Evolutionary conservation across 257 asterid species (phyloP).

Genomic region (Leptodermis oblonga): DNA sequence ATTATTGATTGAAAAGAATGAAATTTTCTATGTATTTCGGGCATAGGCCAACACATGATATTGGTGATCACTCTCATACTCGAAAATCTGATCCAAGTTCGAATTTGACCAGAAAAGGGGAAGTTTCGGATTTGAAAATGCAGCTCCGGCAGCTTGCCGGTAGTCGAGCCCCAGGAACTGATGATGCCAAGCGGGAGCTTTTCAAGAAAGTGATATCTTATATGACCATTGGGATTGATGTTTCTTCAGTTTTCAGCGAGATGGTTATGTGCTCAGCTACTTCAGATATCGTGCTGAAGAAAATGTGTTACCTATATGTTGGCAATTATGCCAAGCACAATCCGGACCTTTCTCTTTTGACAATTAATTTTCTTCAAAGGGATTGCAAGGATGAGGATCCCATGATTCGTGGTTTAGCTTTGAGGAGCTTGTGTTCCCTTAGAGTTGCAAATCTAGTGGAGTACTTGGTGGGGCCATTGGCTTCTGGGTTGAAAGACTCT

Average conservation of each 20-base stretch:
- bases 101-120: conserved; percentile 70
- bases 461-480: conserved; percentile 92
- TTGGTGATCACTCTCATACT: conserved; percentile 8
- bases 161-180: conserved; percentile 90
- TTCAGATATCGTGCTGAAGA: conserved; percentile 91
- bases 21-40: conserved; percentile 9
- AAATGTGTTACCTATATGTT: conserved; percentile 94
- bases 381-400: conserved; percentile 99
- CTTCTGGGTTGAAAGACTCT: conserved; percentile 84
- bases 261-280: conserved; percentile 99
- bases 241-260: conserved; percentile 91
- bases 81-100: conserved; percentile 21
- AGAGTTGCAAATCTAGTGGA: conserved; percentile 96
- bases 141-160: conserved; percentile 98
- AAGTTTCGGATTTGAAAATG: conserved; percentile 85
- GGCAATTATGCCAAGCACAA: conserved; percentile 95
- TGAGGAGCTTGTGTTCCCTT: conserved; percentile 96
- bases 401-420: conserved; percentile 96
- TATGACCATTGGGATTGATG: conserved; percentile 96
- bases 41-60: neutral
- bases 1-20: conserved; percentile 11
- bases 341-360: conserved; percentile 94
- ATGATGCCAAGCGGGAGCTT: conserved; percentile 85
- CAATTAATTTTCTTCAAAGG: conserved; percentile 92
- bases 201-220: conserved; percentile 94